Base-by-base conservation (phyloP, 2,329 filamentous ascomycete species). In the Hymenoscyphus infarciens region DNA sequence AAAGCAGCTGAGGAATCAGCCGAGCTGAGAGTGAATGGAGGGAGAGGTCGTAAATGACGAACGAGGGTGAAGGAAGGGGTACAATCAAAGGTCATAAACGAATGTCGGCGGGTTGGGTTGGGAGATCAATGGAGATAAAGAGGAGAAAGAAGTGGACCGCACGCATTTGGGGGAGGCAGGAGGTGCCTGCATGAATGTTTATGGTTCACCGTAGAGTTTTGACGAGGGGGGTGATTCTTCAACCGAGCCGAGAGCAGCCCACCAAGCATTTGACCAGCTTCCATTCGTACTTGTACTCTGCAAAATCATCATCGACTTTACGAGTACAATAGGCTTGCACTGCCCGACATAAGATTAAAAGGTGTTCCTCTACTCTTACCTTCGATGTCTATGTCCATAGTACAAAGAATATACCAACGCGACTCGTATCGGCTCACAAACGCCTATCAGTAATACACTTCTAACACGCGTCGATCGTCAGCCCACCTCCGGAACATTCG, bases 71-170 rank as follows among this genome's bases (percentile, higher is more conserved):
- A 49, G 42, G 42, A 19, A 49, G 42, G n/a, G 42, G 42, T 49
- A 49, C 42, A 49, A 19, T 49, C 42, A 8, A 22, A 52, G 45
- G 45, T 52, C 45, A 25, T 52, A 52, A 52, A 52, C 45, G 45
- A 52, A 52, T 27, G 45, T 52, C 39, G 45, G 45, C 25, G 45
- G 45, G 19, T 22, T 52, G 45, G 45, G 22, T 25, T 22, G 45
- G 45, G 19, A 52, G 45, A 52, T 52, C 45, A 42, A 49, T 52
- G 45, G 45, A 52, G 45, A 52, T 52, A 52, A 52, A 52, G 45
- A 49, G 11, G 10, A 49, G 42, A 25, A 52, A 25, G 45, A 25
- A 52, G 19, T 52, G 45, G 45, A 52, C 19, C 45, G 22, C n/a
- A 13, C 8, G 19, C 22, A 22, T 52, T 49, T 19, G 42, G 42